A percentile compares a stretch with the other conserved stretches of the same genome.
Conservation (phyloP, 75 land plant genomes). For the Sequoiadendron giganteum region DNA sequence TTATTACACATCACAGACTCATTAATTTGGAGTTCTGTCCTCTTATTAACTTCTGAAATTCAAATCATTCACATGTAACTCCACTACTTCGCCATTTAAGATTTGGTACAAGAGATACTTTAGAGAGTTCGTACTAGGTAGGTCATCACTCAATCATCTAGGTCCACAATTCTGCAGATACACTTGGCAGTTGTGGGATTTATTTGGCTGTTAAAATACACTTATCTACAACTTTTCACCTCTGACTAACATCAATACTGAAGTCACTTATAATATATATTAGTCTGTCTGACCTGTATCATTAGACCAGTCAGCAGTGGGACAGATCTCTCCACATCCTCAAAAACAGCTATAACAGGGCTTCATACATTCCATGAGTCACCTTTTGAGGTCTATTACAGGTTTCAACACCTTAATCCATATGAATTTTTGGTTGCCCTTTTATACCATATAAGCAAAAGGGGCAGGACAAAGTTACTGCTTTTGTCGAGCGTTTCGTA, state of each 20-base stretch:
- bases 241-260: not conserved
- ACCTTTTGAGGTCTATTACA: not conserved
- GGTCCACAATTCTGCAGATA: not conserved
- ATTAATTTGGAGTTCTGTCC: not conserved
- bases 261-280: not conserved
- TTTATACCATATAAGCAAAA: not conserved
- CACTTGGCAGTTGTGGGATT: not conserved
- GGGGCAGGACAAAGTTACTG: not conserved
- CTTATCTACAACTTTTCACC: not conserved
- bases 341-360: not conserved
- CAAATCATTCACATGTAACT: not conserved
- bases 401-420: not conserved
- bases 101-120: not conserved
- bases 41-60: not conserved
- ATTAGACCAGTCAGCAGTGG: not conserved
- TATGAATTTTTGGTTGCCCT: not conserved
- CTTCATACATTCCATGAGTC: not conserved
- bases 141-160: not conserved
- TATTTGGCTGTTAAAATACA: not conserved
- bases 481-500: not conserved
- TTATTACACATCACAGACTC: not conserved
- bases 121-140: not conserved
- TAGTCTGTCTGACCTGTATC: not conserved
- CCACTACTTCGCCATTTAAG: not conserved
- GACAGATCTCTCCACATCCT: not conserved